These are phyloP conservation scores for Calocybe gambosa DNA, from an alignment of 1,284 basidiomycete genomes.

Conservation along the genomic window DNA sequence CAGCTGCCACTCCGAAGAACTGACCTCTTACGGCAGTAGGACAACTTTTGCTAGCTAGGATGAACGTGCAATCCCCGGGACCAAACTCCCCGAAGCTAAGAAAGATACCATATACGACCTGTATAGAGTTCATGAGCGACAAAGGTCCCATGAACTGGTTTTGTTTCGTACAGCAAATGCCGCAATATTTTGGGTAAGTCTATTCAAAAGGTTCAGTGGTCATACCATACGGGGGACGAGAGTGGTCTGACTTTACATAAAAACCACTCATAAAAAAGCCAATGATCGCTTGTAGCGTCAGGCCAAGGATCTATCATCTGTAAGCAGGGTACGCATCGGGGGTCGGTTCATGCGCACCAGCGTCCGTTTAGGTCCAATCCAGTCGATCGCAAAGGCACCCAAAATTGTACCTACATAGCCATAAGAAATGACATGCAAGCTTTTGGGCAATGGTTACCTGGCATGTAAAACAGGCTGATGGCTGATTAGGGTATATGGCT, in stretches of 20 bases:
- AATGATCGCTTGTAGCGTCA: slow-evolving; percentile 63
- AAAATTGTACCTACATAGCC: slow-evolving; percentile 49
- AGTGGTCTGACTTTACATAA: slow-evolving; percentile 38
- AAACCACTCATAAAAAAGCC: slow-evolving; percentile 84
- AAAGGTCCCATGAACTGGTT: not conserved
- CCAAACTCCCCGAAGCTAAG: slow-evolving; percentile 78
- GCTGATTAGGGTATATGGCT: slow-evolving; percentile 14
- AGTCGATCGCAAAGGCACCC: slow-evolving; percentile 76
- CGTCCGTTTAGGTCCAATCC: slow-evolving; percentile 67
- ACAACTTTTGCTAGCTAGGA: slow-evolving; percentile 75
- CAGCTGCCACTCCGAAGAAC: slow-evolving; percentile 81
- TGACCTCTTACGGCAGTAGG: slow-evolving; percentile 84
- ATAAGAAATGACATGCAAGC: not conserved
- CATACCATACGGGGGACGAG: no score
- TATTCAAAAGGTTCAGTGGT: slow-evolving; percentile 14
- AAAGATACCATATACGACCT: slow-evolving; percentile 88
- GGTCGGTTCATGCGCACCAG: slow-evolving; percentile 41
- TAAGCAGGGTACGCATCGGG: not conserved
- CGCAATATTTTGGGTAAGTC: slow-evolving; percentile 58
- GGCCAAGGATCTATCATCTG: slow-evolving; percentile 51
- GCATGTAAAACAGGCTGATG: slow-evolving; percentile 68
- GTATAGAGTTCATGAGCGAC: not conserved
- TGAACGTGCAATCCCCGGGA: slow-evolving; percentile 76
- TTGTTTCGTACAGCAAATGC: slow-evolving; percentile 62
- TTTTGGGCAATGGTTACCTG: slow-evolving; percentile 20